A percentile compares a stretch with the other conserved stretches of the same genome.
These are phyloP conservation scores for Kwoniella shivajii DNA, from an alignment of 1,284 basidiomycete genomes.

Conservation along the genomic window DNA sequence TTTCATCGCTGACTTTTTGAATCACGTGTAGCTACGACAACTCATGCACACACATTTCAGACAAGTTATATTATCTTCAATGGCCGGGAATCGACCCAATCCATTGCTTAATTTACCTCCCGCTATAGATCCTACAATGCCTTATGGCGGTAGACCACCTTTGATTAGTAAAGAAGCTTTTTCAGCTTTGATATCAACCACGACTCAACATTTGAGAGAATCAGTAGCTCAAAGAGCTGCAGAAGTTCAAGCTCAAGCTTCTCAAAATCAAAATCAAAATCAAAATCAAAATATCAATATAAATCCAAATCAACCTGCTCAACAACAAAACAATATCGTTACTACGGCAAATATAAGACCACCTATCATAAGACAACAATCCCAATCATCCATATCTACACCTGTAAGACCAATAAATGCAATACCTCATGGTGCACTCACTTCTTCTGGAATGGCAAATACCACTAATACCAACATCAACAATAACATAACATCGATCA, in stretches of 20 bases:
- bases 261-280: background rate
- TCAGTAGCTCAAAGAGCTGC: slow-evolving; percentile 8
- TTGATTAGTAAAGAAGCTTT: slow-evolving; percentile 22
- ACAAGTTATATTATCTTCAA: slow-evolving; percentile 15
- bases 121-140: slow-evolving; percentile 21
- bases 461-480: background rate
- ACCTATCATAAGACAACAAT: background rate
- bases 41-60: slow-evolving; percentile 20
- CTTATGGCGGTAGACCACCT: slow-evolving; percentile 16
- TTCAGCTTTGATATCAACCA: slow-evolving; percentile 8
- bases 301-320: background rate
- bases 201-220: slow-evolving; percentile 12
- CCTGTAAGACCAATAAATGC: background rate
- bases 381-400: background rate
- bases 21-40: slow-evolving; percentile 19
- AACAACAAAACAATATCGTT: too few relatives aligned
- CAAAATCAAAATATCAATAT: background rate
- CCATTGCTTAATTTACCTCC: slow-evolving; percentile 20
- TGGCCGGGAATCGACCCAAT: slow-evolving; percentile 13
- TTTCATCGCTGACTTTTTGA: background rate
- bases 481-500: background rate
- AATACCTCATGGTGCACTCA: slow-evolving; percentile 2
- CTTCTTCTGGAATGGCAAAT: slow-evolving; percentile 2
- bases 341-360: background rate
- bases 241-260: background rate